Conservation (phyloP, 2,329 filamentous ascomycete species). For the Thielaviopsis ethacetica region DNA sequence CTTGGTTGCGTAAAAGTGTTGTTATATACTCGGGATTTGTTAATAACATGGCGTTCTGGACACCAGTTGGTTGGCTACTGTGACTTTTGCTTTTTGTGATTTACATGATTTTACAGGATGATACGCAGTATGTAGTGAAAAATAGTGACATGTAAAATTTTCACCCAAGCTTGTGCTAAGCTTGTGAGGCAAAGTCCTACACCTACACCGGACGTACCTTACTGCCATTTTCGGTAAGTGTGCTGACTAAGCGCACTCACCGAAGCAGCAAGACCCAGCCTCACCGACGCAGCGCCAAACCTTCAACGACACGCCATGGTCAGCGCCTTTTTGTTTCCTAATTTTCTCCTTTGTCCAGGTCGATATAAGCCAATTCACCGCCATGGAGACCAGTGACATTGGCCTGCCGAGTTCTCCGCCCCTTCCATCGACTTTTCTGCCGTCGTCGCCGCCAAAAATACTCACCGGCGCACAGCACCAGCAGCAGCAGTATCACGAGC, state of each 20-base stretch:
- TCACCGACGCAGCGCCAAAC: background rate
- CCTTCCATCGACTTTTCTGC: background rate
- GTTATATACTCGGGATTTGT: constrained; percentile 11
- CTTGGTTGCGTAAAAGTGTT: constrained; percentile 10
- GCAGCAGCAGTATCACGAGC: no score
- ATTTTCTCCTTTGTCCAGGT: background rate
- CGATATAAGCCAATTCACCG: background rate
- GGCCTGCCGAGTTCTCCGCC: background rate
- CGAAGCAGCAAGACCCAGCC: background rate
- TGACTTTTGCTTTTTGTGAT: background rate
- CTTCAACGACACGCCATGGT: background rate
- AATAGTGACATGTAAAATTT: background rate
- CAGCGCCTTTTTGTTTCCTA: background rate
- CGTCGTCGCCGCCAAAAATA: background rate
- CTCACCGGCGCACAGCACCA: no score
- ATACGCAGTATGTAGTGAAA: background rate
- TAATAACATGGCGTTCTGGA: constrained; percentile 9
- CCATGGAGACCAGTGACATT: background rate
- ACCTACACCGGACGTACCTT: no score
- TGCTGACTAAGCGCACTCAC: background rate
- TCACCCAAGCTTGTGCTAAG: background rate
- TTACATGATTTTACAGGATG: no score
- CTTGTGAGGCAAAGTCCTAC: no score
- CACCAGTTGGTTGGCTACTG: background rate
- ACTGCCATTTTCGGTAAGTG: background rate